Base-by-base conservation (phyloP, 163 green algal genomes). In the Prototheca cutis region DNA sequence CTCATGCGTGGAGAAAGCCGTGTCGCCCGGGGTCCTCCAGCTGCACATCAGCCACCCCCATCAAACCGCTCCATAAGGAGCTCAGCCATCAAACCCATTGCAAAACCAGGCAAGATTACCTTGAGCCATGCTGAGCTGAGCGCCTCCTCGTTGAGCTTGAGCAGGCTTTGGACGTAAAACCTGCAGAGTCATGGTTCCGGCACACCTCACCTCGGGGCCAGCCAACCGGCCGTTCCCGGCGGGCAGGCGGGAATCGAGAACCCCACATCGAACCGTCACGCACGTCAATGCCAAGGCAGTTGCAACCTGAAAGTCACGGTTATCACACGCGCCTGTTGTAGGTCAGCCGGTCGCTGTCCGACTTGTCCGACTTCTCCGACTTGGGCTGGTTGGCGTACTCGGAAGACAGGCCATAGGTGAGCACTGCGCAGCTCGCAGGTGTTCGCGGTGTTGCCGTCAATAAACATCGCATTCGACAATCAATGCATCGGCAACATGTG, bases 131-230 rank as follows among this genome's bases (percentile, higher is more conserved):
- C 80, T 27, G 82, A 62, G n/a, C 79, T 75, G 25, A 95, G 78
- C 40, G 65, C 66, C n/a, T 90, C 78, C 53, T 94, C 87, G 33
- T 84, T 79, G 45, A 90, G 61, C 27, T 74, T 72, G 10, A 95
- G 68, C 19, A 95, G 85, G 33, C 86, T 83, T 28, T 84, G 74
- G 4, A 91, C 75, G 51, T 90, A 92, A 71, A 91, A 93, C 30
- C 70, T 67, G 58, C 42, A 59, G 45, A 36, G n/a, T n/a, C n/a
- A n/a, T n/a, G n/a, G n/a, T n/a, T n/a, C n/a, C n/a, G n/a, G n/a
- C n/a, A n/a, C n/a, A n/a, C n/a, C n/a, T n/a, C n/a, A n/a, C n/a
- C n/a, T n/a, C n/a, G n/a, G n/a, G n/a, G n/a, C n/a, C n/a, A n/a
- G n/a, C n/a, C n/a, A n/a, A n/a, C n/a, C n/a, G n/a, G n/a, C n/a